Evolutionary conservation across 257 asterid genomes (phyloP).

Genomic region (Primulina huaijiensis): DNA sequence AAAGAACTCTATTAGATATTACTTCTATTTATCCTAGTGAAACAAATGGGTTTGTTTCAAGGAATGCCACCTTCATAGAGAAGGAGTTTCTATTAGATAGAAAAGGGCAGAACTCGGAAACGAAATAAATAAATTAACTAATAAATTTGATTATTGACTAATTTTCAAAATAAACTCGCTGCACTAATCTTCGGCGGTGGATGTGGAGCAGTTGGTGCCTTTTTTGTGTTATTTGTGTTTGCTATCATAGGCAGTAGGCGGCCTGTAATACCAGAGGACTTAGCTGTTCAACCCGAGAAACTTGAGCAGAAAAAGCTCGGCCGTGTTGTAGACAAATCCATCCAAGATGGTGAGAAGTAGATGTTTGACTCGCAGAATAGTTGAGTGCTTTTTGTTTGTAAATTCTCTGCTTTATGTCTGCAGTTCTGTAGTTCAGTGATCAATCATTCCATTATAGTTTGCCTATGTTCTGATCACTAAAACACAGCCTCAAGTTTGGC

Average conservation of each 20-base stretch:
- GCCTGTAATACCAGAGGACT: conserved; percentile 74
- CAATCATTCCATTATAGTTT: conserved; percentile 36
- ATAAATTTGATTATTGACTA: too few relatives aligned
- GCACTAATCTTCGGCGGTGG: conserved; percentile 66
- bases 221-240: conserved; percentile 60
- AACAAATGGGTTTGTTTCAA: too few relatives aligned
- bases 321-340: conserved; percentile 39
- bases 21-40: too few relatives aligned
- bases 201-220: conserved; percentile 77
- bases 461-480: conserved; percentile 51
- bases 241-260: conserved; percentile 50
- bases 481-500: conserved; percentile 44
- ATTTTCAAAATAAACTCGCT: too few relatives aligned
- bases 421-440: conserved; percentile 80
- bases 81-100: too few relatives aligned
- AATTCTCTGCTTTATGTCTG: conserved; percentile 35
- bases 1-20: too few relatives aligned
- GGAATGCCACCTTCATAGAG: too few relatives aligned
- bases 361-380: conserved; percentile 26
- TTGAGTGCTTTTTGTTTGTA: conserved; percentile 42
- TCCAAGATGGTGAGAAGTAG: conserved; percentile 59
- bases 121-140: too few relatives aligned
- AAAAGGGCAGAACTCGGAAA: too few relatives aligned
- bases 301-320: conserved; percentile 43
- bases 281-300: conserved; percentile 34